A percentile compares a stretch with the other conserved stretches of the same genome.
These are phyloP conservation scores for Phytophthora pinifolia DNA, from an alignment of 352 stramenopile genomes.

Conservation along the genomic window DNA sequence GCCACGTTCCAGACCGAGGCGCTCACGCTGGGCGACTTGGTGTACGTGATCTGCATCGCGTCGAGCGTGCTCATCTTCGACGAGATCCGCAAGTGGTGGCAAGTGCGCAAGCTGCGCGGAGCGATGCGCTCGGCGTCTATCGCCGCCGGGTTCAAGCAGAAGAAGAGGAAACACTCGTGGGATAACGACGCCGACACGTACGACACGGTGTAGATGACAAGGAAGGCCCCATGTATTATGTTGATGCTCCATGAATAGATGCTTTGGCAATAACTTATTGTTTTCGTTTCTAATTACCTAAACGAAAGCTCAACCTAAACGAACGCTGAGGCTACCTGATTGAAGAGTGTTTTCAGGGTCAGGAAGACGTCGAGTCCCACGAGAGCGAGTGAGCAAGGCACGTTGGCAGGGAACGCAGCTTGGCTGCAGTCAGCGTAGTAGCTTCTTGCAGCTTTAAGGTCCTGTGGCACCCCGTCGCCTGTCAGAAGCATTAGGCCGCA, in stretches of 20 bases:
- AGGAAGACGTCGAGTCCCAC: constrained; percentile 33
- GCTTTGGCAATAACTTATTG: constrained; percentile 29
- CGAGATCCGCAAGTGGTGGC: constrained; percentile 91
- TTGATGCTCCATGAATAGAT: too few relatives aligned
- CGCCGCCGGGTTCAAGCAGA: constrained; percentile 37
- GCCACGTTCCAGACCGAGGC: constrained; percentile 96
- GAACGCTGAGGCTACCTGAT: constrained; percentile 7
- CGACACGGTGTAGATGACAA: constrained; percentile 71
- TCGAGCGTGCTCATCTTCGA: constrained; percentile 94
- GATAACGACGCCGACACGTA: constrained; percentile 56
- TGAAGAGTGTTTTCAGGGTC: constrained; percentile 5
- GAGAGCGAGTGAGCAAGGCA: constrained; percentile 54
- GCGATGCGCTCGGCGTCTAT: constrained; percentile 36
- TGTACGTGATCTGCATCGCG: constrained; percentile 91
- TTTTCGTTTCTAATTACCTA: neutral
- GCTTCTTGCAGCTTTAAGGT: constrained; percentile 44
- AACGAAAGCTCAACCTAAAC: constrained; percentile 7
- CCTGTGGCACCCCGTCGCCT: constrained; percentile 42
- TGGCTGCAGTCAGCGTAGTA: constrained; percentile 57
- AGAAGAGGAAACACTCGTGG: constrained; percentile 75
- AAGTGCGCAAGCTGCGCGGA: constrained; percentile 40
- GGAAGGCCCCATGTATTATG: constrained; percentile 28
- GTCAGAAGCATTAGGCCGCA: constrained; percentile 58
- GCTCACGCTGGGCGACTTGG: constrained; percentile 90
- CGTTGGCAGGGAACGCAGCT: constrained; percentile 57